Evolutionary conservation across 1,139 yeast genomes (phyloP), one percentile per base, ranked within the genome.

Genomic region (Saccharomycopsis crataegensis): DNA sequence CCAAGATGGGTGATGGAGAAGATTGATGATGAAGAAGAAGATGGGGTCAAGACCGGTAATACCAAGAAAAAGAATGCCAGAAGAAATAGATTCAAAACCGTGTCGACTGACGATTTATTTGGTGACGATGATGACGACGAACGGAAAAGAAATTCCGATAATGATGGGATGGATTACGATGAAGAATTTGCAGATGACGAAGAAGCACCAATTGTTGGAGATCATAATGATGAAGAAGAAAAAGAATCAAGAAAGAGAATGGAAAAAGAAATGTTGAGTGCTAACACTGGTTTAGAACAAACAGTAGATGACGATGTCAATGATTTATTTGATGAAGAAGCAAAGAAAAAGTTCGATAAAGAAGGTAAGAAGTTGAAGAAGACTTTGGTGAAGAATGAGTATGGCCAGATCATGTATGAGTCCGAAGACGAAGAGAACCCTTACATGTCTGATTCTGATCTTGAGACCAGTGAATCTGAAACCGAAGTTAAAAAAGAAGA

Each of bases 121-220:
- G 59, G 59, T 17, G 65, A 64, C 8, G 72, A 70, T 31, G 74
- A 74, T 44, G 83, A 77, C 50, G 72, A 67, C 51, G 68, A 66
- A 51, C 66, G 67, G 38, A 58, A 57, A 4, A 70, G 83, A 59
- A 89, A 83, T 61, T 84, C 89, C 8, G 96, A 89, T 59, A 91
- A 87, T 60, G 97, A 91, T 61, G 98, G 91, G 65, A 72, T 91
- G 61, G 99, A 93, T 71, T 94, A 78, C 64, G 97, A 93, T 61
- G 99, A 93, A 66, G 98, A 91, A 66, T 93, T 93, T 70, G 98
- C 96, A 28, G 99, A 93, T 68, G 99, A 93, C 67, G 99, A 93
- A 70, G 99, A 93, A 67, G 98, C 98, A 1, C 99, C 99, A 57
- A 83, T 93, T 78, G 99, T 93, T 64, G 98, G 97, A 51, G 90